Evolutionary conservation across 2,329 filamentous ascomycete genomes (phyloP).

Genomic region (Xylariaceae sp.): DNA sequence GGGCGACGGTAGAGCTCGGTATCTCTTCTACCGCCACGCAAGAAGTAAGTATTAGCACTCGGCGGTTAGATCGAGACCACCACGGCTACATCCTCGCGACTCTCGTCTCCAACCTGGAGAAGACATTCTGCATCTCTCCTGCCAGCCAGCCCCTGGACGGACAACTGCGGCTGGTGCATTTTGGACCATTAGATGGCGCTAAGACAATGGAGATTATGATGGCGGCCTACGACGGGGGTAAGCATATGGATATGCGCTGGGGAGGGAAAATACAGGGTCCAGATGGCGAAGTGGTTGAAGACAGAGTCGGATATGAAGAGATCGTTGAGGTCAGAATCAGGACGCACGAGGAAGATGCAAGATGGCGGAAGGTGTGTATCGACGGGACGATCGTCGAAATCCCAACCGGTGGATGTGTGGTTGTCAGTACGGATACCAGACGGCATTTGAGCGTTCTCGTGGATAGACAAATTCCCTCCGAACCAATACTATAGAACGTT

Average conservation of each 20-base stretch:
- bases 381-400: constrained; percentile 83
- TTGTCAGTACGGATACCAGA: constrained; percentile 50
- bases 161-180: constrained; percentile 67
- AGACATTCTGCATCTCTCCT: constrained; percentile 78
- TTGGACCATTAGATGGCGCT: constrained; percentile 61
- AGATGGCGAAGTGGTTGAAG: too few species aligned
- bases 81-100: constrained; percentile 77
- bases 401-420: constrained; percentile 66
- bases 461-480: constrained; percentile 12
- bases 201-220: constrained; percentile 75
- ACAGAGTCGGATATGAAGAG: constrained; percentile 64
- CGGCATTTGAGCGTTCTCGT: constrained; percentile 45
- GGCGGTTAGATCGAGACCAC: constrained; percentile 37
- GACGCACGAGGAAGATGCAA: constrained; percentile 61
- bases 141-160: constrained; percentile 65
- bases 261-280: too few species aligned
- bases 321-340: constrained; percentile 64
- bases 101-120: constrained; percentile 76
- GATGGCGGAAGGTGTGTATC: constrained; percentile 85
- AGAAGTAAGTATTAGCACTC: background rate
- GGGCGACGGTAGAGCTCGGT: constrained; percentile 39
- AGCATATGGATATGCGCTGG: constrained; percentile 51
- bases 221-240: constrained; percentile 54
- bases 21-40: constrained; percentile 21
- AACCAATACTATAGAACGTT: too few species aligned